A percentile compares a stretch with the other conserved stretches of the same genome.
phyloP scores from a whole-genome alignment of 805 yeast species.

The Candida morakotiae region DNA sequence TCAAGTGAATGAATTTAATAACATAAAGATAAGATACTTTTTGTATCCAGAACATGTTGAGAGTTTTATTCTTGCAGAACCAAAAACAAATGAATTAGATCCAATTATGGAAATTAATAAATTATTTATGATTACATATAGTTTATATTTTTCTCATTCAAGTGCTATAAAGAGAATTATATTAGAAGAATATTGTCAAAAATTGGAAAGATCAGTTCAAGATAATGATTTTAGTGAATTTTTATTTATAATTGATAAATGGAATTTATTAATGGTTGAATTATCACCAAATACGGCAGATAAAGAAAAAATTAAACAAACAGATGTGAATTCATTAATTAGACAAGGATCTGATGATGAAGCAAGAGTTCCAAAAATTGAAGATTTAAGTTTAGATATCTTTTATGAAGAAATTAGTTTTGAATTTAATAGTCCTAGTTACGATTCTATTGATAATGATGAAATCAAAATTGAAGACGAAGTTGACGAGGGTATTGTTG shows the following conservation, averaged over 20 bases:
- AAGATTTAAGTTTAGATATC: conserved; percentile 17
- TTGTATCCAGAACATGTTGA: conserved; percentile 47
- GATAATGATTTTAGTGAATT: conserved; percentile 31
- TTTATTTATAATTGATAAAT: conserved; percentile 34
- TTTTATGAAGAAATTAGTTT: conserved; percentile 16
- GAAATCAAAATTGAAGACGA: neutral
- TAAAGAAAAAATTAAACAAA: conserved; percentile 4
- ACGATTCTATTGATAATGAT: conserved; percentile 3
- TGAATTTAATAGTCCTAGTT: conserved; percentile 11
- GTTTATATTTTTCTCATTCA: conserved; percentile 39
- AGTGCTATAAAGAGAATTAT: conserved; percentile 25
- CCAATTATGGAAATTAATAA: conserved; percentile 61
- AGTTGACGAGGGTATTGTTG: neutral
- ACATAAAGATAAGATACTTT: conserved; percentile 28
- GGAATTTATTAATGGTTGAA: conserved; percentile 37
- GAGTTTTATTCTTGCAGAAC: conserved; percentile 43
- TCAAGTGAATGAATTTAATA: conserved; percentile 22
- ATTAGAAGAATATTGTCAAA: conserved; percentile 28
- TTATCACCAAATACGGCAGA: conserved; percentile 27
- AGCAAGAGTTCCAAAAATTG: conserved; percentile 10
- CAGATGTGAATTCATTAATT: conserved; percentile 22
- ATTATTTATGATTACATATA: conserved; percentile 36
- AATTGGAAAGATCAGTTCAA: conserved; percentile 26
- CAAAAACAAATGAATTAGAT: conserved; percentile 55
- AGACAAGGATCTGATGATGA: conserved; percentile 15